A percentile compares a stretch with the other conserved stretches of the same genome.
These are phyloP conservation scores for Russula sp. DNA, from an alignment of 768 basidiomycete species.

Conservation along the genomic window DNA sequence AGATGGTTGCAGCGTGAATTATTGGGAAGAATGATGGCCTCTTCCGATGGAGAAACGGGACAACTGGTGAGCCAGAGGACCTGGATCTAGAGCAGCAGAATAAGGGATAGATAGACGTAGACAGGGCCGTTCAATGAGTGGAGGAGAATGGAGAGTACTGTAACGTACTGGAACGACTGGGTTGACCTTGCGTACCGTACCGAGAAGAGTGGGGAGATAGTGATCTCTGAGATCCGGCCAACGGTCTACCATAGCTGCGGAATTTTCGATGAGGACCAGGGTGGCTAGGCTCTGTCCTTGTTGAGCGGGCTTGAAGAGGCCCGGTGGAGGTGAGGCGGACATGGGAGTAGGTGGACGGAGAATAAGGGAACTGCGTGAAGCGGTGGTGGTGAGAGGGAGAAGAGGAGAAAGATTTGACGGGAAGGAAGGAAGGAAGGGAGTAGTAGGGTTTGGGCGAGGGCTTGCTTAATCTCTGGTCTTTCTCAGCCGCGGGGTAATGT, in stretches of 20 bases:
- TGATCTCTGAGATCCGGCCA: constrained; percentile 24
- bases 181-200: constrained; percentile 20
- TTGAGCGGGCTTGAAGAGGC: constrained; percentile 18
- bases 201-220: constrained; percentile 22
- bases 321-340: constrained; percentile 14
- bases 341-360: constrained; percentile 1
- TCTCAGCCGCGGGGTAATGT: constrained; percentile 14
- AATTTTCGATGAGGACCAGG: constrained; percentile 22
- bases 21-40: constrained; percentile 13
- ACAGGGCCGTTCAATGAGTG: background rate
- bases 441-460: constrained; percentile 14
- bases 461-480: constrained; percentile 4
- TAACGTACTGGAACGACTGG: constrained; percentile 20
- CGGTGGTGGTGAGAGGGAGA: background rate
- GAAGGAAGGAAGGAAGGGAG: background rate
- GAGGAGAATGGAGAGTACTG: background rate
- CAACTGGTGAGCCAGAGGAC: constrained; percentile 17
- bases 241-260: constrained; percentile 18
- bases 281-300: constrained; percentile 19
- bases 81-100: constrained; percentile 13
- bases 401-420: background rate
- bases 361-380: background rate
- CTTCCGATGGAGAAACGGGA: constrained; percentile 15
- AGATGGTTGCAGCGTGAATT: constrained; percentile 16
- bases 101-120: background rate